These are phyloP conservation scores for Cladosporium sp. DNA, from an alignment of 2,329 filamentous ascomycete species.

Conservation along the genomic window DNA sequence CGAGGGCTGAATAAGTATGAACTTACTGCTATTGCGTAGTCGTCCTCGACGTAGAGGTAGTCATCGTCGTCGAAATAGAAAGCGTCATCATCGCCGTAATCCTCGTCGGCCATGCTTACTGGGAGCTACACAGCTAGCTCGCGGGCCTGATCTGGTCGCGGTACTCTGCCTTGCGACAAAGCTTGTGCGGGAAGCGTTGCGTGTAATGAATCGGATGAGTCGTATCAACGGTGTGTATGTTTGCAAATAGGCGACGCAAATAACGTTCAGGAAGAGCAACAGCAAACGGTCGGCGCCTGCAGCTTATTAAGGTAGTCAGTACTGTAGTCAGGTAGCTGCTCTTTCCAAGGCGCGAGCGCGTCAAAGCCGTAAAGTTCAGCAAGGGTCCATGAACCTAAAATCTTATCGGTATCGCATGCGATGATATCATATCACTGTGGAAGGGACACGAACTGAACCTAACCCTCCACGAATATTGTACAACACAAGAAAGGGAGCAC, in stretches of 20 bases:
- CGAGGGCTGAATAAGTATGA: background rate
- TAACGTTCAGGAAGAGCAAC: background rate
- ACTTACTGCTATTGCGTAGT: conserved; percentile 42
- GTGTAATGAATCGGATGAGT: background rate
- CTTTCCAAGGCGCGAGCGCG: conserved; percentile 1
- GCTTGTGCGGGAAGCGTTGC: background rate
- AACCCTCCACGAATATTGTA: background rate
- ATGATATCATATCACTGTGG: background rate
- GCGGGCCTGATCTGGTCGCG: background rate
- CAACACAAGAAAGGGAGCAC: background rate
- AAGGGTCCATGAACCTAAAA: background rate
- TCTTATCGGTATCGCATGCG: background rate
- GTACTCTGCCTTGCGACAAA: background rate
- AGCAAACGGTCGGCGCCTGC: background rate
- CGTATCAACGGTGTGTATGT: background rate
- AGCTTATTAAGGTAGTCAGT: background rate
- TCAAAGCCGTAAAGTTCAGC: conserved; percentile 8
- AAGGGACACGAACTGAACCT: background rate
- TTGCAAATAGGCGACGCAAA: background rate
- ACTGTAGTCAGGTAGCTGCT: background rate
- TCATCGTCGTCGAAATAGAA: conserved; percentile 43
- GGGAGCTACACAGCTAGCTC: background rate
- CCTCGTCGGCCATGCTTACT: conserved; percentile 34
- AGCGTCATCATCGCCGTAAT: conserved; percentile 39
- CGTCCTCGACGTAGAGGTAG: conserved; percentile 52